Base-by-base conservation (phyloP, 2,329 filamentous ascomycete species). In the Sporothrix curviconia region DNA sequence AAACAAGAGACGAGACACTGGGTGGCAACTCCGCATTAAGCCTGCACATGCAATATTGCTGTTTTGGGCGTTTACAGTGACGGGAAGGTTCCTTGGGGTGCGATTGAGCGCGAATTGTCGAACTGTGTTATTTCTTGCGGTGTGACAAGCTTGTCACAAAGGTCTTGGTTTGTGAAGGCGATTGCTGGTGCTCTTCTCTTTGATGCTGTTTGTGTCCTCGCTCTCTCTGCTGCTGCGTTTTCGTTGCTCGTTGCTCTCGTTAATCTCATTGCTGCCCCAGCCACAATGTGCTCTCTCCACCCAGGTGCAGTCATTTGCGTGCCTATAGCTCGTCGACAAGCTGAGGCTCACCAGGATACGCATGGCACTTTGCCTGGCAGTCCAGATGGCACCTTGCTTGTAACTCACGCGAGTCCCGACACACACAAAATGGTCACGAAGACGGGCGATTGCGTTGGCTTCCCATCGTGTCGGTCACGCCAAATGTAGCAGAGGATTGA, bases 361-460 rank as follows among this genome's bases (percentile, higher is more conserved):
- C n/a, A n/a, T n/a, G n/a, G n/a, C n/a, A n/a, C n/a, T n/a, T n/a
- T n/a, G n/a, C n/a, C n/a, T n/a, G n/a, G n/a, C n/a, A n/a, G n/a
- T n/a, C n/a, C n/a, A n/a, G n/a, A n/a, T n/a, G n/a, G n/a, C n/a
- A n/a, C n/a, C n/a, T n/a, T n/a, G n/a, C n/a, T n/a, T n/a, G n/a
- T n/a, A 4, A 8, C 40, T 4, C 24, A 14, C 12, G 15, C 14
- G 24, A 24, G 43, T 30, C 43, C 25, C 9, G 8, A 24, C 43
- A 46, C 25, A 14, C 28, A 11, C 28, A 12, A 14, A 32, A 12
- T 3, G 14, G 22, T 34, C 28, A 32, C 43, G 15, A 17, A 34
- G 12, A 28, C 53, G 53, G 53, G 53, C 43, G 53, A 55, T 55
- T 55, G 53, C 53, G 28, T 55, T 22, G 32, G 34, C 30, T 40